phyloP scores from a whole-genome alignment of 2,329 filamentous ascomycete genomes.

The Colletotrichum eleusines region DNA sequence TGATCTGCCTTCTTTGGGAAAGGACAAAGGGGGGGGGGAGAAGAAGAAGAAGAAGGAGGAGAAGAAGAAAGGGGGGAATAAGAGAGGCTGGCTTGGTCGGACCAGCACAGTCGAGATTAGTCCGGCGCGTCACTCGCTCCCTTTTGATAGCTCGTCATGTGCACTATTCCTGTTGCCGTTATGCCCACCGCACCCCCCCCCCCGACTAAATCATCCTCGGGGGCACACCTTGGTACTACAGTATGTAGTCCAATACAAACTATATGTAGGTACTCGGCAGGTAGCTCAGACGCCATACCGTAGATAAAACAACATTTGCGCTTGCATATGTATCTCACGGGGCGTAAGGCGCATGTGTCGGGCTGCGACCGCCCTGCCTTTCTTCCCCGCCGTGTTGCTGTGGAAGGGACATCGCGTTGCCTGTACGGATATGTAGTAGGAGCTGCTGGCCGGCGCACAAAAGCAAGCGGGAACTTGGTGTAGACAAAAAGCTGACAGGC shows the following conservation, averaged over 20 bases:
- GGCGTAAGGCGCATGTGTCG: slow-evolving; percentile 5
- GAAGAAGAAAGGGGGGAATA: slow-evolving; percentile 24
- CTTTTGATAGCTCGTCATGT: slow-evolving; percentile 24
- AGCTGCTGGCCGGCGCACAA: slow-evolving; percentile 24
- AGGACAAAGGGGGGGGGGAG: not conserved
- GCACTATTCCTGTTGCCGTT: not conserved
- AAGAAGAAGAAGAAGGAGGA: not conserved
- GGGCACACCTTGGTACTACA: not conserved
- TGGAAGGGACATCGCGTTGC: slow-evolving; percentile 3
- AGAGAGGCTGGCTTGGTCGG: slow-evolving; percentile 27
- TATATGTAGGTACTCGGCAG: not conserved
- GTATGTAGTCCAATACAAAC: not conserved
- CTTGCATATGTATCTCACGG: slow-evolving; percentile 4
- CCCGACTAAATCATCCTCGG: slow-evolving; percentile 10
- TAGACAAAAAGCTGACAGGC: not conserved
- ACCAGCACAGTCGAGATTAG: slow-evolving; percentile 34
- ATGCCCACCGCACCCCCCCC: not conserved
- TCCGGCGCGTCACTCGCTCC: slow-evolving; percentile 35
- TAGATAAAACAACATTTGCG: slow-evolving; percentile 10
- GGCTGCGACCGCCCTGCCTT: slow-evolving; percentile 35
- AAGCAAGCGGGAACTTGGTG: slow-evolving; percentile 10
- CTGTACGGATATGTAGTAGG: too few relatives aligned
- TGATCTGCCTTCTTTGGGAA: slow-evolving; percentile 29
- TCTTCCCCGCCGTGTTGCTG: slow-evolving; percentile 12
- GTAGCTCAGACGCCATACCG: not conserved